Conservation (phyloP, 371 early-diverging fungal genomes). For the Lichtheimia hyalospora region DNA sequence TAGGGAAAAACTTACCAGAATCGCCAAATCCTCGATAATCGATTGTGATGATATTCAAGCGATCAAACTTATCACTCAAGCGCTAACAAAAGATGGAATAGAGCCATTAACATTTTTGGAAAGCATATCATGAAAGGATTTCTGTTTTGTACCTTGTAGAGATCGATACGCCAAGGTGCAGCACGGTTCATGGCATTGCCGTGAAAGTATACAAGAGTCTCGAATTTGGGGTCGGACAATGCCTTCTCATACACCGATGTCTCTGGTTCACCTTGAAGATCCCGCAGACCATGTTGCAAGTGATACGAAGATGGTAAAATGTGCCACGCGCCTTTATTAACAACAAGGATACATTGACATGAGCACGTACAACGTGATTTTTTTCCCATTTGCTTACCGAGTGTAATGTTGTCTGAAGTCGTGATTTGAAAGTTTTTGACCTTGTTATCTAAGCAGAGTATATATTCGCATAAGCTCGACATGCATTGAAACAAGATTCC, state of each 20-base stretch:
- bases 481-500: neutral
- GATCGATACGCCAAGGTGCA: constrained; percentile 43
- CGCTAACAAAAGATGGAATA: constrained; percentile 4
- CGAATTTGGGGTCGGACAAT: constrained; percentile 22
- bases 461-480: neutral
- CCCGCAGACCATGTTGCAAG: constrained; percentile 18
- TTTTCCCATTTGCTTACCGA: constrained; percentile 24
- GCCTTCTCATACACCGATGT: constrained; percentile 28
- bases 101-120: neutral
- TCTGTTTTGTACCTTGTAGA: constrained; percentile 35
- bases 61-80: constrained; percentile 25
- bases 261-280: constrained; percentile 7
- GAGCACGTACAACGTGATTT: neutral
- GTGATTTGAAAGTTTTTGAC: constrained; percentile 32
- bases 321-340: constrained; percentile 41
- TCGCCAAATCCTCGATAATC: constrained; percentile 54
- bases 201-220: constrained; percentile 46
- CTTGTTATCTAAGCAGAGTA: constrained; percentile 26
- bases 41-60: constrained; percentile 37
- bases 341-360: neutral
- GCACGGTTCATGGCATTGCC: constrained; percentile 47
- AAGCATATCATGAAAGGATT: neutral
- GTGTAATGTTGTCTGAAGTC: constrained; percentile 39
- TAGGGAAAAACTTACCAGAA: constrained; percentile 25
- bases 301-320: constrained; percentile 38